Percentiles rank a stretch among this genome's conserved stretches.
Conservation (phyloP, 495 filamentous ascomycete species). For the Durotheca rogersii region DNA sequence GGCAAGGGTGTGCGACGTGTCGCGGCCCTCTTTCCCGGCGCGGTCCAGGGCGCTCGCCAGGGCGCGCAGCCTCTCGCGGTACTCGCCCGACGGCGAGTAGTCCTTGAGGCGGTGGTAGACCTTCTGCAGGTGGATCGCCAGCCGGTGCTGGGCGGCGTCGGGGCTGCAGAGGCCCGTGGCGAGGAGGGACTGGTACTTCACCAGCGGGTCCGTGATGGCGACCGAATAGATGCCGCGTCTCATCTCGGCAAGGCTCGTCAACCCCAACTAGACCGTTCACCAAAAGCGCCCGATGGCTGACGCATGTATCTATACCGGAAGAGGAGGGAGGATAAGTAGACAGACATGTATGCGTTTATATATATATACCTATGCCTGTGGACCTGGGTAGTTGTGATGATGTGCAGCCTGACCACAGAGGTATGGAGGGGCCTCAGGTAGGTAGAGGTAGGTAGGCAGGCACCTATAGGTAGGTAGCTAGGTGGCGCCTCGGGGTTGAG, state of each 20-base stretch:
- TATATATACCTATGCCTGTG: no score
- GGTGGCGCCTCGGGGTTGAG: no score
- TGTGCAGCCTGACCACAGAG: no score
- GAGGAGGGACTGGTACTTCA: constrained; percentile 65
- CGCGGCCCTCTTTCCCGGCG: constrained; percentile 14
- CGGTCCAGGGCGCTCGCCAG: constrained; percentile 47
- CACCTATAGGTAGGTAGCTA: no score
- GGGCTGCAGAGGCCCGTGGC: constrained; percentile 58
- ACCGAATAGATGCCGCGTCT: constrained; percentile 45
- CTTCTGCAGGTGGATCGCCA: constrained; percentile 68
- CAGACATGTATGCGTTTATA: no score
- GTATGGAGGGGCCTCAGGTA: no score
- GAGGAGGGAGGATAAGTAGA: no score
- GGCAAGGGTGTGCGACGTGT: constrained; percentile 37
- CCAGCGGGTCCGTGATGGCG: constrained; percentile 69
- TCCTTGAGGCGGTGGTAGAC: constrained; percentile 66
- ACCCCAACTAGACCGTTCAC: no score
- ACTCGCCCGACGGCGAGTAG: constrained; percentile 65
- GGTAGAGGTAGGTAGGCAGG: no score
- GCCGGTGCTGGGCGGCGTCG: constrained; percentile 65
- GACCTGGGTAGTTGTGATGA: no score
- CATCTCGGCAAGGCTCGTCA: no score
- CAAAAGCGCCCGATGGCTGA: not conserved
- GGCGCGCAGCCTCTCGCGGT: constrained; percentile 55
- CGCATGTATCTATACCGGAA: not conserved